phyloP scores from a whole-genome alignment of 257 asterid species.

The Nicotiana undulata region DNA sequence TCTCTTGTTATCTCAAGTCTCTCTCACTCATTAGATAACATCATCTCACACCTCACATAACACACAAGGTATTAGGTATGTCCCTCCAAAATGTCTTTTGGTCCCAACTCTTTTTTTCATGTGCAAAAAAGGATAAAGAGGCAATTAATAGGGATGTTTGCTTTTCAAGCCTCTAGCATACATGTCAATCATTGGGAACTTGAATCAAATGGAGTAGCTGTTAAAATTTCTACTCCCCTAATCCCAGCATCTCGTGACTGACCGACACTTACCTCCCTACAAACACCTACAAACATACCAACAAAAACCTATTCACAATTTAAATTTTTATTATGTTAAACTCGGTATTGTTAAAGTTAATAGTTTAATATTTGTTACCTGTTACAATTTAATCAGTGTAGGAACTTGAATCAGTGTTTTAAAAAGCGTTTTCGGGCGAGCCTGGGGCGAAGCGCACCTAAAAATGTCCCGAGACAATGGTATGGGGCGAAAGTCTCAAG shows the following conservation, averaged over 20 bases:
- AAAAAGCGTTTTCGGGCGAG: too few relatives aligned
- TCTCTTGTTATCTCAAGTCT: not conserved
- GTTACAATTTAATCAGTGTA: too few relatives aligned
- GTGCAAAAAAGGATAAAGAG: not conserved
- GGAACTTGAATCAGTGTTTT: too few relatives aligned
- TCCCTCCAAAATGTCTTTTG: not conserved
- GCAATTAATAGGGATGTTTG: not conserved
- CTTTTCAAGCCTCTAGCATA: conserved; percentile 9
- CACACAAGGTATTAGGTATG: not conserved
- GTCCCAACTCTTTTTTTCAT: conserved; percentile 15
- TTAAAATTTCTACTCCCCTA: conserved; percentile 11
- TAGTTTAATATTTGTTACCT: too few relatives aligned
- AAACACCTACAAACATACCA: too few relatives aligned
- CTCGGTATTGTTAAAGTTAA: too few relatives aligned
- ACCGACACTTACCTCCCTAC: not conserved
- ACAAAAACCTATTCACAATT: too few relatives aligned
- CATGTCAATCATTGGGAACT: conserved; percentile 27
- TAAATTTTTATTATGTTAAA: too few relatives aligned
- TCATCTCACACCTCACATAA: not conserved
- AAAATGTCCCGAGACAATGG: too few relatives aligned
- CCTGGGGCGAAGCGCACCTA: too few relatives aligned
- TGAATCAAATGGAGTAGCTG: conserved; percentile 1
- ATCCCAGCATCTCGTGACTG: conserved; percentile 1
- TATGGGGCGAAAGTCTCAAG: too few relatives aligned
- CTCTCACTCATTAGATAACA: not conserved